Evolutionary conservation across 805 yeast species (phyloP).

Genomic region (Barnettozyma botsteinii): DNA sequence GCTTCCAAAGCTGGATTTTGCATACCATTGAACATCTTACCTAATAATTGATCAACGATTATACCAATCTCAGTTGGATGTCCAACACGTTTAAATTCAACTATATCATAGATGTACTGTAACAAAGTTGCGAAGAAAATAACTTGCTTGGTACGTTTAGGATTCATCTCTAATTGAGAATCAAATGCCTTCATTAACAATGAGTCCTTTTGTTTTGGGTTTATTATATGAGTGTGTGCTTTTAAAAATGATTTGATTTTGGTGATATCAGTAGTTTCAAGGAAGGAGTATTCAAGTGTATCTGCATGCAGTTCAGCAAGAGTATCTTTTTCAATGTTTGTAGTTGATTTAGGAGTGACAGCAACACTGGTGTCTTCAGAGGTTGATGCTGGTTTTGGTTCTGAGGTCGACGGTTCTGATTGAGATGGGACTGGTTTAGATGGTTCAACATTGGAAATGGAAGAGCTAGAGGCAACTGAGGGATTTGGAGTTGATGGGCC

Average conservation of each 20-base stretch:
- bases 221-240: conserved; percentile 59
- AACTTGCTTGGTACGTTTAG: conserved; percentile 50
- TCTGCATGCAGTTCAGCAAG: conserved; percentile 17
- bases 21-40: conserved; percentile 41
- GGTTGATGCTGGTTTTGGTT: background rate
- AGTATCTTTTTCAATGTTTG: conserved; percentile 15
- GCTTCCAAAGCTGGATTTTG: conserved; percentile 61
- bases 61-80: conserved; percentile 30
- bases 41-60: conserved; percentile 62
- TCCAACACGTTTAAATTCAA: conserved; percentile 31
- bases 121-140: conserved; percentile 75
- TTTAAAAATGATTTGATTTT: conserved; percentile 46
- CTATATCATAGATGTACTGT: conserved; percentile 55
- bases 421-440: too few species aligned
- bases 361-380: background rate
- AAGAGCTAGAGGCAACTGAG: background rate
- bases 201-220: conserved; percentile 85
- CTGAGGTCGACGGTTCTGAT: too few species aligned
- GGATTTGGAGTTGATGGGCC: conserved; percentile 19
- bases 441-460: background rate
- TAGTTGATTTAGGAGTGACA: background rate
- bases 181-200: conserved; percentile 92
- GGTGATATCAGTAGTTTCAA: conserved; percentile 44
- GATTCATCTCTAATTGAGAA: conserved; percentile 59
- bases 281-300: conserved; percentile 44